Base-by-base conservation (phyloP, 2,329 filamentous ascomycete genomes). In the Elsinoe ampelina region DNA sequence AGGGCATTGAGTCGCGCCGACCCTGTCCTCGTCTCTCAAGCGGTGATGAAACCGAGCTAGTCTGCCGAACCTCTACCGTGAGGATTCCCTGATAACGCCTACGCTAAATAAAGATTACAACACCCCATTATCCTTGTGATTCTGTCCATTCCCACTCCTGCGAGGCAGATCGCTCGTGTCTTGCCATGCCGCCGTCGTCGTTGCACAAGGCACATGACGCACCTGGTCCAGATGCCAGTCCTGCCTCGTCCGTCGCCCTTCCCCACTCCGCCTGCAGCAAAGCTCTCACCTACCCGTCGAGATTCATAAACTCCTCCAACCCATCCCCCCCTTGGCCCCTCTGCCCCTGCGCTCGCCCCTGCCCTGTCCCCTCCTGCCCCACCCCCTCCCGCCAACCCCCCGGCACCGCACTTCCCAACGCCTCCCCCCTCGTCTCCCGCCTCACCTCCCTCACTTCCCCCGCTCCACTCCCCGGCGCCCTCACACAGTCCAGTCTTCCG, bases 301-400 rank as follows among this genome's bases (percentile, higher is more conserved):
- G 63, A 55, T 75, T 69, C 71, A 75, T 71, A 20, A 73, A 73
- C 17, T 74, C 72, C 47, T 74, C 72, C 36, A 71, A 55, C 8
- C 59, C 66, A 17, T 36, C 58, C 19, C 57, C 45, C 36, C 51
- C n/a, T n/a, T n/a, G 13, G 5, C 50, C n/a, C n/a, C n/a, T n/a
- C n/a, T 43, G 17, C 51, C 30, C 39, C 12, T n/a, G n/a, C n/a
- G n/a, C n/a, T n/a, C n/a, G n/a, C 26, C 45, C 43, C 15, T 42
- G 39, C 26, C 54, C 59, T n/a, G n/a, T n/a, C 43, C 34, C 30
- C 26, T 22, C 34, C 35, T 57, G 45, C 26, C 35, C 30, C 54
- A 35, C 32, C 47, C 57, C 57, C 20, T 61, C 71, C 19, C 64
- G 62, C 2, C 67, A 66, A 3, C 64, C 63, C 3, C 67, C 59